Percentiles rank a stretch among this genome's conserved stretches.
phyloP scores from a whole-genome alignment of 2,329 filamentous ascomycete genomes.

The Trichophyton schoenleinii region DNA sequence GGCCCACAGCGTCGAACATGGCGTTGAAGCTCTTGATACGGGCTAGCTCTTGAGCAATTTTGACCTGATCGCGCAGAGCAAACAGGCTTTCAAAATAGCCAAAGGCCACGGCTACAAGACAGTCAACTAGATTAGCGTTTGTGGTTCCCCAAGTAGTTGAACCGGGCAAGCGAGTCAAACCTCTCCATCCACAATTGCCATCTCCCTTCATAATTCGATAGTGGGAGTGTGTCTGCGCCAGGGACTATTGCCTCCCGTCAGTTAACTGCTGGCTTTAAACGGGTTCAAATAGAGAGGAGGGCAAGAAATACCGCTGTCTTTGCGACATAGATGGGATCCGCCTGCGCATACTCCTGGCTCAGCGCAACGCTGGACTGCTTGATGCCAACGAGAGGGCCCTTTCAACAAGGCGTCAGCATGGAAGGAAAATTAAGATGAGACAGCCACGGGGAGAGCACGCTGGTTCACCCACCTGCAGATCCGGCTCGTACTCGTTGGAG shows the following conservation, averaged over 20 bases:
- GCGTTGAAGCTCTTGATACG: constrained; percentile 61
- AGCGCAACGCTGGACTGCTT: constrained; percentile 66
- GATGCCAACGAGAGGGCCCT: constrained; percentile 69
- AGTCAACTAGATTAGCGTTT: constrained; percentile 18
- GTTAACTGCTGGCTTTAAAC: neutral
- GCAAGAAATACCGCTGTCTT: constrained; percentile 60
- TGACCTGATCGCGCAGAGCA: constrained; percentile 49
- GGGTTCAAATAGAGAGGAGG: neutral
- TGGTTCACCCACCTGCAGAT: constrained; percentile 39
- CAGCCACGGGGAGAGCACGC: neutral
- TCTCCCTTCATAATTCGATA: constrained; percentile 83
- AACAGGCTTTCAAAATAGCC: constrained; percentile 82
- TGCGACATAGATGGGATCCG: constrained; percentile 68
- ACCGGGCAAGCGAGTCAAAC: constrained; percentile 44
- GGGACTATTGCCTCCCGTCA: constrained; percentile 40
- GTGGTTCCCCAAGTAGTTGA: constrained; percentile 1
- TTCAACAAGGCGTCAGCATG: constrained; percentile 27
- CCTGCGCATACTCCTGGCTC: constrained; percentile 74
- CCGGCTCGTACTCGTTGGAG: constrained; percentile 48
- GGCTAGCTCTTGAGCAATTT: constrained; percentile 56
- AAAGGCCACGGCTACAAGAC: constrained; percentile 65
- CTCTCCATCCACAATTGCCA: constrained; percentile 95
- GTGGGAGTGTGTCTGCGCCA: constrained; percentile 73
- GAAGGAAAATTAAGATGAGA: too few relatives aligned
- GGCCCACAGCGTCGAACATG: constrained; percentile 57